These are phyloP conservation scores for Aspergillus sp. DNA, from an alignment of 2,329 filamentous ascomycete species.

Conservation along the genomic window DNA sequence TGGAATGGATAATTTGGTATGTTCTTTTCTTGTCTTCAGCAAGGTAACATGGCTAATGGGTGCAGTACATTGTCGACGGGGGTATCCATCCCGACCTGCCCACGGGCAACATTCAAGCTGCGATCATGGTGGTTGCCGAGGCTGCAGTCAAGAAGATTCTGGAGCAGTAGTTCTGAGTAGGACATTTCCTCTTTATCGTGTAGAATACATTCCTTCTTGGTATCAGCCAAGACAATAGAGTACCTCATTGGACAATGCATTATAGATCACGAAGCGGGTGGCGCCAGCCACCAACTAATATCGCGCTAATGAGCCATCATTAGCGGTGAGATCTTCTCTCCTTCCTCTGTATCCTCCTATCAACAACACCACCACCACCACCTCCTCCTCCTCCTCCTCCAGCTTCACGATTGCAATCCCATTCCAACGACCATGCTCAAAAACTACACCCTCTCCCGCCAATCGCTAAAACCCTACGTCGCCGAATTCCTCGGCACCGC, in stretches of 20 bases:
- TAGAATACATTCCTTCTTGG: no score
- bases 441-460: constrained; percentile 12
- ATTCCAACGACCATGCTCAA: constrained; percentile 8
- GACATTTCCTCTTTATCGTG: no score
- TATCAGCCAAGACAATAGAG: no score
- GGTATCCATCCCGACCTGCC: constrained; percentile 49
- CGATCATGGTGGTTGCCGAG: constrained; percentile 65
- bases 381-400: background rate
- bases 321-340: no score
- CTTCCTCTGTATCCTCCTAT: constrained; percentile 27
- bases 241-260: no score
- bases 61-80: constrained; percentile 26
- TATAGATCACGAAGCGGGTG: no score
- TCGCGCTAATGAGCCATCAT: no score
- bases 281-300: no score
- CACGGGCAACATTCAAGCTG: constrained; percentile 66
- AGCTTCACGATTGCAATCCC: no score
- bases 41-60: constrained; percentile 34
- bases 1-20: constrained; percentile 47
- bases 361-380: background rate
- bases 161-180: constrained; percentile 46
- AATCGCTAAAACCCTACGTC: constrained; percentile 22
- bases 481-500: constrained; percentile 34
- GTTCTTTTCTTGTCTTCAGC: constrained; percentile 2
- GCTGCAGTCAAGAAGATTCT: constrained; percentile 49